Evolutionary conservation across 2,329 filamentous ascomycete species (phyloP), one percentile per base, ranked within the genome.

Genomic region (Arachnopeziza araneosa): DNA sequence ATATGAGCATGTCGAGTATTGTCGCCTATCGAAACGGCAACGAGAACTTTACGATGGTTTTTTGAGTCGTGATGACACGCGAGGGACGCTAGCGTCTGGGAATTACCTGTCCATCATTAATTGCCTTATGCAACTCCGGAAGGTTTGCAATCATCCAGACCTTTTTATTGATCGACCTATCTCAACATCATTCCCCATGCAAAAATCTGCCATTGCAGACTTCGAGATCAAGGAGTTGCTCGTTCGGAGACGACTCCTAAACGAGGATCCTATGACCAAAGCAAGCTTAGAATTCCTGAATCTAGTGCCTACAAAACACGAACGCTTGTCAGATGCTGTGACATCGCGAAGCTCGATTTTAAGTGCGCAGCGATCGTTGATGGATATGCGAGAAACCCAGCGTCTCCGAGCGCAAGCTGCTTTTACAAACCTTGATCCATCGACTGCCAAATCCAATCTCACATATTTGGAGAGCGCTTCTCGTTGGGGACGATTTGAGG

Each of bases 81-180:
- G 91, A 64, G 89, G 91, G 61, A 97, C 93, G 0, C 79, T 99
- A 21, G 85, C 91, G 2, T 96, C 91, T 1, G 95, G 95, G 26
- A 99, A 98, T 70, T 97, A 97, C 73, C 85, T 99, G 64, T 96
- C 92, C 21, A 97, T 99, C 72, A 98, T 98, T 76, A 96, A 97
- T 73, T 98, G 96, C 74, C 78, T 99, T 56, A 96, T 99, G 92
- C 95, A 96, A 72, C 80, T 99, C 57, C 87, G 95, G 54, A 97
- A 98, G 73, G 96, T 99, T 56, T 99, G 95, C 80, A 99, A 99
- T 68, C 95, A 99, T 71, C 96, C 95, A 0, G 95, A 99, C 75
- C 81, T 99, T 9, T 99, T 99, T 69, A 90, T 98, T 67, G 96
- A 96, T 61, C 86, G 95, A 19, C 93, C 92, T 0, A 98, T 99